A percentile compares a stretch with the other conserved stretches of the same genome.
Evolutionary conservation across 257 asterid genomes (phyloP).

Genomic region (Anisodus acutangulus): DNA sequence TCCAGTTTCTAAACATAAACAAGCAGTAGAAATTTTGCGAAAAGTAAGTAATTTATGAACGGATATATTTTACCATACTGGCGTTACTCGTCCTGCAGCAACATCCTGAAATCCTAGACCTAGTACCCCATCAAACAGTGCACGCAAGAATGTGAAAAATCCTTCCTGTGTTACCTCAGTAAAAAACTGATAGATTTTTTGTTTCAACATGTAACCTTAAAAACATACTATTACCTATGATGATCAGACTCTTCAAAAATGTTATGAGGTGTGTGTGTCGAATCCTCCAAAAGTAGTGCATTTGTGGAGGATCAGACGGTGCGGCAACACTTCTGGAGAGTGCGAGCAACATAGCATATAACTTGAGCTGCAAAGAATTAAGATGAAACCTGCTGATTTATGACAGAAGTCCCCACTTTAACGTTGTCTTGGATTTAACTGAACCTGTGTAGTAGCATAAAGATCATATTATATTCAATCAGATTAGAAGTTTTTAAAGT

Average conservation of each 20-base stretch:
- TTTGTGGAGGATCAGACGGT: no score
- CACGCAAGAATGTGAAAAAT: constrained; percentile 38
- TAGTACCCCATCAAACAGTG: constrained; percentile 47
- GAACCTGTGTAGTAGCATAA: not conserved
- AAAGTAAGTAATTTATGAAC: not conserved
- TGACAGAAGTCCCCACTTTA: constrained; percentile 35
- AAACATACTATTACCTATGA: not conserved
- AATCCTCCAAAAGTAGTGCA: no score
- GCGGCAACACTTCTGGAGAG: no score
- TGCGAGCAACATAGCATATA: not conserved
- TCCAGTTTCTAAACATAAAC: not conserved
- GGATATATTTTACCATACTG: constrained; percentile 37
- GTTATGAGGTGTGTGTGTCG: no score
- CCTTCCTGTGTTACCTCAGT: constrained; percentile 42
- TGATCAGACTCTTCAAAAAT: no score
- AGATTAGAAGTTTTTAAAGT: not conserved
- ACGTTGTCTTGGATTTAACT: constrained; percentile 34
- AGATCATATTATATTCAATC: not conserved
- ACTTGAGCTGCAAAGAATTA: constrained; percentile 5
- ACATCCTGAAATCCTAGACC: constrained; percentile 49
- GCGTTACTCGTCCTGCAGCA: constrained; percentile 35
- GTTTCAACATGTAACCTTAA: not conserved
- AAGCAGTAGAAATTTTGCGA: not conserved
- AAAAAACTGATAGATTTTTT: constrained; percentile 37
- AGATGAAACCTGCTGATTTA: constrained; percentile 35